Conservation (phyloP, 768 basidiomycete species). For the Hypholoma fasciculare region DNA sequence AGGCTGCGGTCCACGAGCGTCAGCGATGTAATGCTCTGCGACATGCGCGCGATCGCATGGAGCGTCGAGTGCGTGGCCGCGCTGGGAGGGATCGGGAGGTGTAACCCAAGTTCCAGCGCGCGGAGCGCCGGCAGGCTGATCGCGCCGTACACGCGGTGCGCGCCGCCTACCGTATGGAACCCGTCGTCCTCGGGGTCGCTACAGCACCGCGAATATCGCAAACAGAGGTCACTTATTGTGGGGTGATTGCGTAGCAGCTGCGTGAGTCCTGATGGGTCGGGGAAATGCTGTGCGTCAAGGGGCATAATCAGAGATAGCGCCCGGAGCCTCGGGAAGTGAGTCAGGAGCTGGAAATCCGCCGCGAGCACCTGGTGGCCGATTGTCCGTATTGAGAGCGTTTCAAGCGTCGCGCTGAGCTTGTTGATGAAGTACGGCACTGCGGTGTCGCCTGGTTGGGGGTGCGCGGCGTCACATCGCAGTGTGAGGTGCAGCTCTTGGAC, state of each 20-base stretch:
- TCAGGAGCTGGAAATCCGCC: slow-evolving; percentile 18
- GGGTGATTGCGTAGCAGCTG: slow-evolving; percentile 19
- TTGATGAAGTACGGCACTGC: slow-evolving; percentile 20
- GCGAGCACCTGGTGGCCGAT: slow-evolving; percentile 20
- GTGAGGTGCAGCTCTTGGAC: slow-evolving; percentile 17
- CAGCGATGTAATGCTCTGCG: slow-evolving; percentile 19
- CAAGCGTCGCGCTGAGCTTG: slow-evolving; percentile 16
- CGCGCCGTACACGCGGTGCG: slow-evolving; percentile 14
- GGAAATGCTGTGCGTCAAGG: slow-evolving; percentile 21
- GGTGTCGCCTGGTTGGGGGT: slow-evolving; percentile 7
- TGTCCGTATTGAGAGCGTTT: slow-evolving; percentile 20
- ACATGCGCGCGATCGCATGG: slow-evolving; percentile 7
- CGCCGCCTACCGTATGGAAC: slow-evolving; percentile 9
- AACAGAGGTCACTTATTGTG: slow-evolving; percentile 8
- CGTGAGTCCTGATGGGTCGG: slow-evolving; percentile 16
- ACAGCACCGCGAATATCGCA: slow-evolving; percentile 20
- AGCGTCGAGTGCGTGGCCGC: slow-evolving; percentile 7
- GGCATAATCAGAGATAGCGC: slow-evolving; percentile 20
- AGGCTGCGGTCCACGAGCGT: slow-evolving; percentile 20
- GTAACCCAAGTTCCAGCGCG: slow-evolving; percentile 17
- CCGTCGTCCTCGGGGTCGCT: slow-evolving; percentile 13
- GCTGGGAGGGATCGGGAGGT: slow-evolving; percentile 10
- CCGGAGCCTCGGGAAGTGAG: slow-evolving; percentile 15
- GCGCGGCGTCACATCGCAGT: slow-evolving; percentile 9
- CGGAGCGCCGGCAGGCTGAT: slow-evolving; percentile 15